Evolutionary conservation across 768 basidiomycete genomes (phyloP).

Genomic region (Boletus tylopilopsis): DNA sequence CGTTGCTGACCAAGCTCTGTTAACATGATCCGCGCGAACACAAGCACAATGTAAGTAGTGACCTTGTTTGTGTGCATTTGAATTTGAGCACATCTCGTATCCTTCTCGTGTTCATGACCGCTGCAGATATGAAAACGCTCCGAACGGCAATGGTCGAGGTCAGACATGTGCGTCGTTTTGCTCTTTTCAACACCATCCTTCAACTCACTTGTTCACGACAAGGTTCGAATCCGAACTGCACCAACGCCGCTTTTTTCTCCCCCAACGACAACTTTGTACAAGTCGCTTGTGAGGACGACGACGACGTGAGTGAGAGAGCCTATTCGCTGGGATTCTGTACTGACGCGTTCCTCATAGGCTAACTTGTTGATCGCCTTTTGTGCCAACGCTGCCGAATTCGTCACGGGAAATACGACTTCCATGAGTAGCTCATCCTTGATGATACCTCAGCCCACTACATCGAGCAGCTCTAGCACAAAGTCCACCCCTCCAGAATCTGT

Average conservation of each 20-base stretch:
- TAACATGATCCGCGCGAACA: too few relatives aligned
- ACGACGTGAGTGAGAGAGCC: slow-evolving; percentile 36
- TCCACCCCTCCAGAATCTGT: not conserved
- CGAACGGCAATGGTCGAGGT: slow-evolving; percentile 41
- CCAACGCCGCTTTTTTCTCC: slow-evolving; percentile 39
- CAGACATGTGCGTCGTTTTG: slow-evolving; percentile 37
- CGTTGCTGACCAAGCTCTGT: not conserved
- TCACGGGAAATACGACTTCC: not conserved
- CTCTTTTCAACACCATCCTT: not conserved
- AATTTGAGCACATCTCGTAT: not conserved
- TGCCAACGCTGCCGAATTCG: slow-evolving; percentile 28
- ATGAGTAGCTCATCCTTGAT: not conserved
- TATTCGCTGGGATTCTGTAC: not conserved
- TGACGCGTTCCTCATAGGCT: slow-evolving; percentile 30
- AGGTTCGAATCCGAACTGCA: slow-evolving; percentile 38
- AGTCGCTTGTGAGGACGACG: slow-evolving; percentile 40
- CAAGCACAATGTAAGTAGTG: slow-evolving; percentile 33
- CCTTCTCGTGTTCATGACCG: slow-evolving; percentile 3
- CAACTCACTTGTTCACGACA: not conserved
- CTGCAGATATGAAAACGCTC: slow-evolving; percentile 35
- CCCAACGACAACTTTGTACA: slow-evolving; percentile 47
- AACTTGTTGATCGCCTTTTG: slow-evolving; percentile 50
- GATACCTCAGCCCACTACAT: not conserved
- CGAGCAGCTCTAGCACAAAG: not conserved
- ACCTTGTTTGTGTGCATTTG: slow-evolving; percentile 37